Evolutionary conservation across 805 yeast species (phyloP).

Genomic region (Barnettozyma botsteinii): DNA sequence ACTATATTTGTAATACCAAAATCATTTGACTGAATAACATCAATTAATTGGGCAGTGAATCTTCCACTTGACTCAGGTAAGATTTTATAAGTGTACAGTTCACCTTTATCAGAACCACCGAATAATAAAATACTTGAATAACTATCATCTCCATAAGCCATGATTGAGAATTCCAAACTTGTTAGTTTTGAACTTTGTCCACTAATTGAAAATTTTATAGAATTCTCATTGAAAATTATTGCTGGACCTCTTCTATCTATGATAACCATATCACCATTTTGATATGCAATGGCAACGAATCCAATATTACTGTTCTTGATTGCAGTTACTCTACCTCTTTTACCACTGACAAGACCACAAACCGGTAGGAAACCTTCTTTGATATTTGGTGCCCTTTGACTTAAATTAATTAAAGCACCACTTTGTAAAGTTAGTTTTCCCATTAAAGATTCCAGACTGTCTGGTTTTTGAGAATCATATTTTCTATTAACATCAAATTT

Average conservation of each 20-base stretch:
- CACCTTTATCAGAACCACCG: slow-evolving; percentile 77
- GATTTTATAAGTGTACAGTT: slow-evolving; percentile 57
- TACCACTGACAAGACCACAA: slow-evolving; percentile 35
- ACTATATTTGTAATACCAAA: slow-evolving; percentile 49
- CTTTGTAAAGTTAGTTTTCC: slow-evolving; percentile 26
- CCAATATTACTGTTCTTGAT: slow-evolving; percentile 70
- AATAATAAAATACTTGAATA: slow-evolving; percentile 67
- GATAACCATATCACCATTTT: slow-evolving; percentile 66
- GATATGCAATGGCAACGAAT: slow-evolving; percentile 76
- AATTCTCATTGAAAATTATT: slow-evolving; percentile 41
- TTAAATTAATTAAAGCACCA: slow-evolving; percentile 39
- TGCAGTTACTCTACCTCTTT: slow-evolving; percentile 48
- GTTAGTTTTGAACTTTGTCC: slow-evolving; percentile 39
- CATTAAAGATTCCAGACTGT: slow-evolving; percentile 27
- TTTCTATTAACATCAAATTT: slow-evolving; percentile 55
- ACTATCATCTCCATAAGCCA: slow-evolving; percentile 59
- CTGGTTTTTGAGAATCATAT: slow-evolving; percentile 32
- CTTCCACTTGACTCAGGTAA: slow-evolving; percentile 59
- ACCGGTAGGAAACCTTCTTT: slow-evolving; percentile 59
- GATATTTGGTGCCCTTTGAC: slow-evolving; percentile 46
- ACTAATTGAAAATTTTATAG: slow-evolving; percentile 22
- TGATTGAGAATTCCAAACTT: slow-evolving; percentile 64
- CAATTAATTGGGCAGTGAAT: slow-evolving; percentile 50
- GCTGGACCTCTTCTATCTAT: slow-evolving; percentile 82
- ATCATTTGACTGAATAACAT: slow-evolving; percentile 42